Evolutionary conservation across 1,284 basidiomycete species (phyloP), one percentile per base, ranked within the genome.

Genomic region (Neonothopanus nambi): DNA sequence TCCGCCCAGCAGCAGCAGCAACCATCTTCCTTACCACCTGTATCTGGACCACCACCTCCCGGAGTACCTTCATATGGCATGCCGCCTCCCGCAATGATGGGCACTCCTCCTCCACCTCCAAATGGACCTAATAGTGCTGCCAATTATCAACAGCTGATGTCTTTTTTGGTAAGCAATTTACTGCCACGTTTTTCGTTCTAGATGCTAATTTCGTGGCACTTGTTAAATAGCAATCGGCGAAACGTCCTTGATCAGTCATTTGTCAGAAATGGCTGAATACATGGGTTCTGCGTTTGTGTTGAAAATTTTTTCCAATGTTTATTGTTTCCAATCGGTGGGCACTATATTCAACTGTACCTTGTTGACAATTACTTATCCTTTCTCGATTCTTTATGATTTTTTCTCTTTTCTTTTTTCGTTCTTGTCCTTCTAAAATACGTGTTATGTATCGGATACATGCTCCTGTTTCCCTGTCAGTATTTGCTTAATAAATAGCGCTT

Each of bases 1-100:
- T 72, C 71, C 39, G 67, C 74, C 12, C 70, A 71, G 23, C 71
- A 71, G 39, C 76, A 75, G 56, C 70, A 75, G 18, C 73, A 72
- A 11, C 56, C 68, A 4, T 61, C 69, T 15, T 51, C 65, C 6
- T 55, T 63, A 33, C 71, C 73, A 52, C 67, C 68, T 9, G 70
- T 74, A 65, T 65, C 70, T 66, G 67, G 63, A 54, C 57, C 65
- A 13, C 61, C 65, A 15, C 50, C 57, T 24, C 50, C 57, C 15
- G 52, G 50, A 28, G 45, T 37, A 15, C 38, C 53, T 26, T 13
- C 40, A 23, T 53, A 53, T 41, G 51, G 44, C 18, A 42, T 48
- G 26, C 46, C 52, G 5, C 45, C 43, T 21, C 51, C 52, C n/a
- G n/a, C n/a, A 3, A 54, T 54, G 52, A 54, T 54, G 52, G 41